Conservation (phyloP, 2,329 filamentous ascomycete species). For the Cladobotryum mycophilum region DNA sequence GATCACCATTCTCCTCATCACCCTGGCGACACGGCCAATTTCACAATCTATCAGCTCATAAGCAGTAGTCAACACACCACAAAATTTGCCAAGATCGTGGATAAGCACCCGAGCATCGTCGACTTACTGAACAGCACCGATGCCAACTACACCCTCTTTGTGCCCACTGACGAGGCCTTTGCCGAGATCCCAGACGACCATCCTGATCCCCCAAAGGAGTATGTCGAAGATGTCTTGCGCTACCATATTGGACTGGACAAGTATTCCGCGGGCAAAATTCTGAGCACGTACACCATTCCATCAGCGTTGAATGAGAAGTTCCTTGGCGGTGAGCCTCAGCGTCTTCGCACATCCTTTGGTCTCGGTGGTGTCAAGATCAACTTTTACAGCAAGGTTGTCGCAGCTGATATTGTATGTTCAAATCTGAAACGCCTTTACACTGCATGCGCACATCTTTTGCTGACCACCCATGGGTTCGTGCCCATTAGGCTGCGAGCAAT, state of each 20-base stretch:
- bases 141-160: slow-evolving; percentile 74
- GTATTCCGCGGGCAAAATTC: slow-evolving; percentile 60
- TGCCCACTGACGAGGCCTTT: slow-evolving; percentile 72
- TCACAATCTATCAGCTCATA: slow-evolving; percentile 75
- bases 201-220: slow-evolving; percentile 61
- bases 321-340: slow-evolving; percentile 62
- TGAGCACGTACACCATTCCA: slow-evolving; percentile 67
- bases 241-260: slow-evolving; percentile 70
- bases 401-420: slow-evolving; percentile 58
- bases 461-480: neutral
- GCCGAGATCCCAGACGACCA: slow-evolving; percentile 48
- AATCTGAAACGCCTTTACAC: neutral
- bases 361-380: slow-evolving; percentile 64
- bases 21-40: neutral
- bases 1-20: neutral
- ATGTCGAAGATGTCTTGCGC: slow-evolving; percentile 59
- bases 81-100: slow-evolving; percentile 68
- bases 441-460: neutral
- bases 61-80: slow-evolving; percentile 68
- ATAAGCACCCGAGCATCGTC: slow-evolving; percentile 66
- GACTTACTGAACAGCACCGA: slow-evolving; percentile 66
- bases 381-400: slow-evolving; percentile 66
- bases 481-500: slow-evolving; percentile 59
- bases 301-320: slow-evolving; percentile 54
- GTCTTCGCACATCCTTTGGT: slow-evolving; percentile 62